These are phyloP conservation scores for Exserohilum turcica DNA, from an alignment of 2,329 filamentous ascomycete species.

Conservation along the genomic window DNA sequence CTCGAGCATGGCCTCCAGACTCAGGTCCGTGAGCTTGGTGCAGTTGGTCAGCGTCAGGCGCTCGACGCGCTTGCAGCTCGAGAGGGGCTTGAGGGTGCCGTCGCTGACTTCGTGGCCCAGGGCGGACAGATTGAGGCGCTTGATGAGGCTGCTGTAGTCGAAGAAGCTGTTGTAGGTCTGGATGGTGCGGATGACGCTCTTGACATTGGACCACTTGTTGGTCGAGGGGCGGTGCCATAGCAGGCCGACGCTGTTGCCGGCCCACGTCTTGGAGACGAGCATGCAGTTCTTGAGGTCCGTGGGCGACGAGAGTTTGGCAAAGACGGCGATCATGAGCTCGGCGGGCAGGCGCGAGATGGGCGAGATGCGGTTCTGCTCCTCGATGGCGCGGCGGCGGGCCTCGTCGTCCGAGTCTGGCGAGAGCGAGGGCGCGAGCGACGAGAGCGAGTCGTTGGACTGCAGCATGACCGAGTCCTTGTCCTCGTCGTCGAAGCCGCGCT, in stretches of 20 bases:
- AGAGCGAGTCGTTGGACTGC: conserved; percentile 86
- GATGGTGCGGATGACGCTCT: conserved; percentile 79
- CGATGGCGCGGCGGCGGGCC: conserved; percentile 59
- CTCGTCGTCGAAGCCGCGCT: conserved; percentile 79
- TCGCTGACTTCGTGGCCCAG: conserved; percentile 81
- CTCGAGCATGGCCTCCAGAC: conserved; percentile 77
- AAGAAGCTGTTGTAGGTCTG: conserved; percentile 77
- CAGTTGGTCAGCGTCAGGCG: conserved; percentile 92
- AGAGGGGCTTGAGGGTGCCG: conserved; percentile 81
- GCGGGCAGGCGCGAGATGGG: conserved; percentile 86
- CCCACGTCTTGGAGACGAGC: conserved; percentile 94
- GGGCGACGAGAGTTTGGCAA: conserved; percentile 78
- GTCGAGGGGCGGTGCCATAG: conserved; percentile 95
- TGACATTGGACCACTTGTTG: conserved; percentile 81
- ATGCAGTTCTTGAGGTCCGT: conserved; percentile 84
- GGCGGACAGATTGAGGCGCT: conserved; percentile 85
- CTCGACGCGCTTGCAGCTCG: conserved; percentile 87
- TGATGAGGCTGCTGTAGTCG: conserved; percentile 86
- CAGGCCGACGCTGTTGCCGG: conserved; percentile 86
- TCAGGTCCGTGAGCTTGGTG: conserved; percentile 79
- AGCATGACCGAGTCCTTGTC: conserved; percentile 92
- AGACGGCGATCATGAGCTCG: conserved; percentile 92
- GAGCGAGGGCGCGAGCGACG: conserved; percentile 81
- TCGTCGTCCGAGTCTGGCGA: conserved; percentile 78
- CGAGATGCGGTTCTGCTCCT: conserved; percentile 70